phyloP scores from a whole-genome alignment of 495 filamentous ascomycete genomes.

The Podospora tetraspora region DNA sequence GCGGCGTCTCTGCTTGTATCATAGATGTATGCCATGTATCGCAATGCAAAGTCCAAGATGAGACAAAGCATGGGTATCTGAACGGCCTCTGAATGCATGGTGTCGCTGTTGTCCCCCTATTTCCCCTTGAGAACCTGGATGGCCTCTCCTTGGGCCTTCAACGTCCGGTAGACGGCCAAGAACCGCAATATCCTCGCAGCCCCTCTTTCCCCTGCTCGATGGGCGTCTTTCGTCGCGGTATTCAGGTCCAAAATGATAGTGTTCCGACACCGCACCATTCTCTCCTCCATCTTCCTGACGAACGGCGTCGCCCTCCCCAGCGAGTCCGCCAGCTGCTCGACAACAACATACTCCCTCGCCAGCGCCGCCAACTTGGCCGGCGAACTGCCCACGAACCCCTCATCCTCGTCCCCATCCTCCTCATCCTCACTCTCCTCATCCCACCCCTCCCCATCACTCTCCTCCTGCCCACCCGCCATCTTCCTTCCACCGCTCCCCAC shows the following conservation, averaged over 20 bases:
- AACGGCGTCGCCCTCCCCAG: constrained; percentile 40
- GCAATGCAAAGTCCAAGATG: constrained; percentile 29
- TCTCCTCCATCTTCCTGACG: constrained; percentile 52
- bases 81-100: background rate
- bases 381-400: constrained; percentile 33
- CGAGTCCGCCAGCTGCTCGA: constrained; percentile 36
- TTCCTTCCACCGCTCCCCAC: constrained; percentile 31
- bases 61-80: constrained; percentile 31
- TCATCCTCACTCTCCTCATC: constrained; percentile 23
- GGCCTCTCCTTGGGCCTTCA: constrained; percentile 70
- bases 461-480: constrained; percentile 29
- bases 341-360: constrained; percentile 39
- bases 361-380: constrained; percentile 40
- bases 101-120: constrained; percentile 15
- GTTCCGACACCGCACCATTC: constrained; percentile 49
- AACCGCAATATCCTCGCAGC: constrained; percentile 60
- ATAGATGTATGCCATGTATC: constrained; percentile 41
- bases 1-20: constrained; percentile 27
- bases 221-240: constrained; percentile 70
- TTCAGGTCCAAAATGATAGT: constrained; percentile 80
- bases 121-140: constrained; percentile 60
- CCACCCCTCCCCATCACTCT: constrained; percentile 27
- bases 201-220: constrained; percentile 47
- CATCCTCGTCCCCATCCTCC: constrained; percentile 25
- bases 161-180: constrained; percentile 67